A percentile compares a stretch with the other conserved stretches of the same genome.
Conservation (phyloP, 257 asterid species). For the Salvia splendens region DNA sequence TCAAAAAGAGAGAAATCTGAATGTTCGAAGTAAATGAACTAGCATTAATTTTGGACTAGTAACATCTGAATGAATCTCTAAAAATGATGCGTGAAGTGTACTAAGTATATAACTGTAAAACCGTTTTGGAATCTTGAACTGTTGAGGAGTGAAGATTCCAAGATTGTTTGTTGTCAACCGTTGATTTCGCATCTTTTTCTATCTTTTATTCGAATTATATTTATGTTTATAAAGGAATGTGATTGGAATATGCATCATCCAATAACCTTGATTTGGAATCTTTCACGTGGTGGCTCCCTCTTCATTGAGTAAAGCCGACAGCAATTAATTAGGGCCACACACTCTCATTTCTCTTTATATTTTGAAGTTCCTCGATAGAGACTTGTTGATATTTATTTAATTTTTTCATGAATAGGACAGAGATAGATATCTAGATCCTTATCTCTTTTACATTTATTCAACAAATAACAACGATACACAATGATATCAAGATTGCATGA, state of each 20-base stretch:
- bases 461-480: not conserved
- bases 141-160: slow-evolving; percentile 17
- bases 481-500: not conserved
- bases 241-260: slow-evolving; percentile 33
- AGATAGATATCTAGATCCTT: slow-evolving; percentile 18
- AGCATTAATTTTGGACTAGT: too few relatives aligned
- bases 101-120: not conserved
- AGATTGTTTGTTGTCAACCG: slow-evolving; percentile 18
- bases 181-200: slow-evolving; percentile 17
- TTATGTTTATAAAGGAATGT: not conserved
- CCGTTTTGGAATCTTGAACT: slow-evolving; percentile 27
- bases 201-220: not conserved
- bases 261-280: slow-evolving; percentile 43
- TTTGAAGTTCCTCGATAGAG: not conserved
- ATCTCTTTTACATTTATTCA: slow-evolving; percentile 1
- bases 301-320: slow-evolving; percentile 16
- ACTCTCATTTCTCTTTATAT: not conserved
- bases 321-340: slow-evolving; percentile 31
- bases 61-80: slow-evolving; percentile 24
- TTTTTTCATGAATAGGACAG: not conserved
- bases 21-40: not conserved
- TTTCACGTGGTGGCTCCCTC: slow-evolving; percentile 40
- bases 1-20: too few relatives aligned
- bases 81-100: not conserved
- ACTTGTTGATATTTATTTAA: not conserved